These are phyloP conservation scores for Colletotrichum spaethianum DNA, from an alignment of 2,329 filamentous ascomycete genomes.

Conservation along the genomic window DNA sequence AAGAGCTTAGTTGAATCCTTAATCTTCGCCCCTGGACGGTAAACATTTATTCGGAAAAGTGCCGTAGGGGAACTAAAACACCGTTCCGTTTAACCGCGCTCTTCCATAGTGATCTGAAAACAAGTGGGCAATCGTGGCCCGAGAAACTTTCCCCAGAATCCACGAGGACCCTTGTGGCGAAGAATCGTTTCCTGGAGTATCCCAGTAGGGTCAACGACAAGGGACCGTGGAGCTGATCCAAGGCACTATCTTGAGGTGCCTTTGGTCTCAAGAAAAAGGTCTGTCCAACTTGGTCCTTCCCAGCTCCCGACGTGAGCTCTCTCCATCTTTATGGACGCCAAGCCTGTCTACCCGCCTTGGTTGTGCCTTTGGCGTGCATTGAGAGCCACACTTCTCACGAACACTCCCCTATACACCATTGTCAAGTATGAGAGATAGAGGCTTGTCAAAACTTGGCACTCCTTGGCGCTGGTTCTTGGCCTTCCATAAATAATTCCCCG, in stretches of 20 bases:
- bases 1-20: not conserved
- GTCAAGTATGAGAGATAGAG: conserved; percentile 18
- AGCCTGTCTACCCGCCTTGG: conserved; percentile 25
- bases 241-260: conserved; percentile 24
- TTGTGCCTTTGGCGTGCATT: not conserved
- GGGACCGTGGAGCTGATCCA: not conserved
- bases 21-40: not conserved
- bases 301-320: not conserved
- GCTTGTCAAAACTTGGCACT: conserved; percentile 19
- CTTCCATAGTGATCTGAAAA: not conserved
- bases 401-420: not conserved
- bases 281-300: conserved; percentile 4
- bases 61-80: not conserved
- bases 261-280: conserved; percentile 24
- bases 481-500: conserved; percentile 19
- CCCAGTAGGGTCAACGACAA: not conserved
- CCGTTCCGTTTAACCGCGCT: not conserved
- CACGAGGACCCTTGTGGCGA: not conserved
- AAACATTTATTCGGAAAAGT: not conserved
- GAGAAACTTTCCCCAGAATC: not conserved
- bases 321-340: conserved; percentile 4
- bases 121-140: conserved; percentile 4
- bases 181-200: not conserved
- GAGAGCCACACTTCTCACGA: not conserved
- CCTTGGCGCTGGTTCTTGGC: conserved; percentile 33